These are phyloP conservation scores for Diaporthe sp. DNA, from an alignment of 2,329 filamentous ascomycete species.

Conservation along the genomic window DNA sequence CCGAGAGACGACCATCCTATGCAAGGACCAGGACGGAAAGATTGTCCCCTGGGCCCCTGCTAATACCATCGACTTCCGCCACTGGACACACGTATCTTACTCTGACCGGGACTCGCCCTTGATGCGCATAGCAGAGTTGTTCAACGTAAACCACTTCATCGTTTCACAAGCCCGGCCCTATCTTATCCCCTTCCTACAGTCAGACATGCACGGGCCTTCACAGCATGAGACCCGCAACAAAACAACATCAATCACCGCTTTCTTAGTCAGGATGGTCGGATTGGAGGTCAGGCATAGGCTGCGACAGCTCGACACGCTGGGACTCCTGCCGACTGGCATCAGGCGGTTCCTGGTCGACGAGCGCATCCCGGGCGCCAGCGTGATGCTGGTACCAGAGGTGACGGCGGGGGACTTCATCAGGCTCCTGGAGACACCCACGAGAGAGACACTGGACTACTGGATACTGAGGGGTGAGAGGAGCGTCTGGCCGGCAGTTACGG, in stretches of 20 bases:
- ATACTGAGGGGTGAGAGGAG: slow-evolving; percentile 85
- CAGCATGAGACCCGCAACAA: slow-evolving; percentile 68
- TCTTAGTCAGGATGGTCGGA: slow-evolving; percentile 74
- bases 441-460: slow-evolving; percentile 84
- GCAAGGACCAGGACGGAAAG: slow-evolving; percentile 79
- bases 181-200: slow-evolving; percentile 84
- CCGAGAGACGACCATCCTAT: slow-evolving; percentile 74
- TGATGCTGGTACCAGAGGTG: slow-evolving; percentile 87
- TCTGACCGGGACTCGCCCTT: slow-evolving; percentile 74
- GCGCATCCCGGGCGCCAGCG: slow-evolving; percentile 78
- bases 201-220: slow-evolving; percentile 81
- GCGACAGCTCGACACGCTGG: slow-evolving; percentile 82
- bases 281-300: slow-evolving; percentile 85
- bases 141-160: slow-evolving; percentile 96
- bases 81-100: slow-evolving; percentile 74
- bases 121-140: slow-evolving; percentile 80
- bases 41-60: slow-evolving; percentile 80
- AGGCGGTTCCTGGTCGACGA: slow-evolving; percentile 86
- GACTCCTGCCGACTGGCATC: slow-evolving; percentile 75
- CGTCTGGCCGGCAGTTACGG: slow-evolving; percentile 90
- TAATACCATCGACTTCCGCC: slow-evolving; percentile 71
- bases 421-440: slow-evolving; percentile 84
- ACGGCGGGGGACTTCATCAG: slow-evolving; percentile 78
- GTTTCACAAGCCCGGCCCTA: slow-evolving; percentile 93
- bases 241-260: slow-evolving; percentile 66